phyloP scores from a whole-genome alignment of 768 basidiomycete genomes.

The Lentinula detonsa region DNA sequence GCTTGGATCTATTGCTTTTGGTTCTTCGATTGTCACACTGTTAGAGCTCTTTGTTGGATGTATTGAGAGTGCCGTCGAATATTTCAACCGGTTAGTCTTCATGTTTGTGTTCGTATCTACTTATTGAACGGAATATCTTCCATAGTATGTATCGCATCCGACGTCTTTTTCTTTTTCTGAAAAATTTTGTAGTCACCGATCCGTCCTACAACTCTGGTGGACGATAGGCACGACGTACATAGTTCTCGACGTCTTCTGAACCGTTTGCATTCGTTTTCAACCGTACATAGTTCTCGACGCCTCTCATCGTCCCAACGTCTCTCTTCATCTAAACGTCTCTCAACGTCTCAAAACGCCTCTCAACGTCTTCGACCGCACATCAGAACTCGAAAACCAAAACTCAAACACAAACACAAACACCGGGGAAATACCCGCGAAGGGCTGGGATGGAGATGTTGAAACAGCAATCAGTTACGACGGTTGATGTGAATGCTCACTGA shows the following conservation, averaged over 20 bases:
- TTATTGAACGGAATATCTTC: not conserved
- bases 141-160: slow-evolving; percentile 33
- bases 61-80: slow-evolving; percentile 64
- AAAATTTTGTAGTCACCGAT: slow-evolving; percentile 47
- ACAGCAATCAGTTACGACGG: not conserved
- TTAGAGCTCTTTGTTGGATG: slow-evolving; percentile 71
- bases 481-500: not conserved
- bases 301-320: too few species aligned
- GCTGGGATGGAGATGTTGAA: not conserved
- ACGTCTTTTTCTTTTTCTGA: not conserved
- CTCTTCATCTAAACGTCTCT: too few species aligned
- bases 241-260: too few species aligned
- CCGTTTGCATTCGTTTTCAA: too few species aligned
- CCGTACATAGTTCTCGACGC: too few species aligned
- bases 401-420: too few species aligned
- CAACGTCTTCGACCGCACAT: too few species aligned
- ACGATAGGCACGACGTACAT: slow-evolving; percentile 35
- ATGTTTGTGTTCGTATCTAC: not conserved
- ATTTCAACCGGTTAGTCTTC: slow-evolving; percentile 64
- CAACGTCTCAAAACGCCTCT: too few species aligned
- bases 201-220: slow-evolving; percentile 71
- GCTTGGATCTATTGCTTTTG: slow-evolving; percentile 82
- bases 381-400: too few species aligned
- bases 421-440: too few species aligned
- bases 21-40: slow-evolving; percentile 76